These are phyloP conservation scores for Penicillium janthinellum DNA, from an alignment of 2,329 filamentous ascomycete species.

Conservation along the genomic window DNA sequence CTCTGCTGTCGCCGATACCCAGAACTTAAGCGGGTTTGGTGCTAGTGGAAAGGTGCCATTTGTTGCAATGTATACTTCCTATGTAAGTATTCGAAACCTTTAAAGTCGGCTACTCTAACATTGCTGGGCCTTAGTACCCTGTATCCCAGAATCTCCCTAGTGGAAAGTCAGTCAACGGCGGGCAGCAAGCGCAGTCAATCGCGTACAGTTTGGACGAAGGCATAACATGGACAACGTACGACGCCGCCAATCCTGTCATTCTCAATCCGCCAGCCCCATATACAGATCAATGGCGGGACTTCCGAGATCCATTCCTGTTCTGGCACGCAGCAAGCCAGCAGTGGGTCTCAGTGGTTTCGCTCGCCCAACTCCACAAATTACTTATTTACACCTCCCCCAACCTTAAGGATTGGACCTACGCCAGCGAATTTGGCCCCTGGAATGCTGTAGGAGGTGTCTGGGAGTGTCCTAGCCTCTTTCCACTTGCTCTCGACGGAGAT, in stretches of 20 bases:
- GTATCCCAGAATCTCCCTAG: background rate
- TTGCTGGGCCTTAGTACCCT: background rate
- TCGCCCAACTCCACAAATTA: background rate
- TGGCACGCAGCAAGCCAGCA: background rate
- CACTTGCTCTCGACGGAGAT: slow-evolving; percentile 23
- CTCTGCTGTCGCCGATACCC: slow-evolving; percentile 52
- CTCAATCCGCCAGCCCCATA: slow-evolving; percentile 45
- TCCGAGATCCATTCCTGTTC: background rate
- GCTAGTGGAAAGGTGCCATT: background rate
- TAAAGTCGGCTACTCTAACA: background rate
- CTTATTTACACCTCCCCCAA: background rate
- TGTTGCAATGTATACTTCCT: background rate
- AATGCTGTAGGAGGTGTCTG: slow-evolving; percentile 33
- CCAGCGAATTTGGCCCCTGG: slow-evolving; percentile 29
- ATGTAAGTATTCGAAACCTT: background rate
- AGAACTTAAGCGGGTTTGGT: background rate
- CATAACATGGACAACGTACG: slow-evolving; percentile 42
- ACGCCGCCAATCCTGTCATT: slow-evolving; percentile 61
- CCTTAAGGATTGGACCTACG: slow-evolving; percentile 24
- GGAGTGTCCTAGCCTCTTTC: slow-evolving; percentile 35
- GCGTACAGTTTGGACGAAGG: slow-evolving; percentile 2
- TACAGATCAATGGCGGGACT: background rate
- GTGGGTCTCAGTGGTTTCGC: background rate
- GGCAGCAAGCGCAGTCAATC: slow-evolving; percentile 1
- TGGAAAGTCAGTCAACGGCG: background rate